phyloP scores from a whole-genome alignment of 306 rosid species.

The Ormosia semicastrata region DNA sequence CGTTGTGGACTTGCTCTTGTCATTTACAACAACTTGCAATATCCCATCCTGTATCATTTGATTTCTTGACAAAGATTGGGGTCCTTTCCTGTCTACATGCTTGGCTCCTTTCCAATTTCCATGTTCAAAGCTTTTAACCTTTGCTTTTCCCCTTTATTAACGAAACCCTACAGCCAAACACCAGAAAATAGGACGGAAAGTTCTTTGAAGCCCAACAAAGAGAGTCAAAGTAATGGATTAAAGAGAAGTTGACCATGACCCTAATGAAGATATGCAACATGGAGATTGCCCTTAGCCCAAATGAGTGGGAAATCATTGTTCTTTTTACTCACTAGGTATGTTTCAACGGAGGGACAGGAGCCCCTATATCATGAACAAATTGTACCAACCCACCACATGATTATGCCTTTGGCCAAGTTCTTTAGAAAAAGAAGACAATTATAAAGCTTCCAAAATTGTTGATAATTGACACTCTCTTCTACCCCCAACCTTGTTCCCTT shows the following conservation, averaged over 20 bases:
- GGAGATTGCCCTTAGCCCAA: slow-evolving; percentile 17
- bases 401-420: slow-evolving; percentile 27
- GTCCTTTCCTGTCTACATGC: slow-evolving; percentile 12
- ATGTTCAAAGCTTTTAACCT: neutral
- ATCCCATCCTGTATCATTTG: neutral
- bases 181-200: neutral
- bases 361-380: slow-evolving; percentile 8
- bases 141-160: neutral
- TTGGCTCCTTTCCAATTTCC: neutral
- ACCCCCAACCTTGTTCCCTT: slow-evolving; percentile 16
- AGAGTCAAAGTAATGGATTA: slow-evolving; percentile 41
- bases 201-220: slow-evolving; percentile 13
- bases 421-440: slow-evolving; percentile 26
- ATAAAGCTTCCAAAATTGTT: slow-evolving; percentile 34
- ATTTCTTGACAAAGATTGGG: neutral
- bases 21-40: neutral
- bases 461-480: slow-evolving; percentile 27
- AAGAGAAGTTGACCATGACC: slow-evolving; percentile 41
- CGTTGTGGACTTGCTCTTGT: neutral
- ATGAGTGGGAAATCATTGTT: slow-evolving; percentile 66
- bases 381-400: slow-evolving; percentile 30
- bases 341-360: slow-evolving; percentile 22
- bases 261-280: slow-evolving; percentile 22
- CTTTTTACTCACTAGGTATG: slow-evolving; percentile 23
- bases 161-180: neutral